Evolutionary conservation across 352 stramenopile genomes (phyloP).

Genomic region (Phytophthora boehmeriae): DNA sequence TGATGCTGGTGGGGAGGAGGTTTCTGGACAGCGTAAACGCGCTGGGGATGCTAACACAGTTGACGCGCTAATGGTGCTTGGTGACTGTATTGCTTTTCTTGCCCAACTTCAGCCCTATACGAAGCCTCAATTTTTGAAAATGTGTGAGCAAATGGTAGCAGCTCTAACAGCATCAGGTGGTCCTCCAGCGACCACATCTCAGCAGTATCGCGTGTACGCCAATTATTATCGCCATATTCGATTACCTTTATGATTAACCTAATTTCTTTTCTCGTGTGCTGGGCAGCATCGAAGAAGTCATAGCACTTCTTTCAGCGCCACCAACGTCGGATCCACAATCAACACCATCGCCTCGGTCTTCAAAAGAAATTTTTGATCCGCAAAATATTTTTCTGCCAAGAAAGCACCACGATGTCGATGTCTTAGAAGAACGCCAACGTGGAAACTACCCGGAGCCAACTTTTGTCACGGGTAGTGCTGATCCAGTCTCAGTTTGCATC

Average conservation of each 20-base stretch:
- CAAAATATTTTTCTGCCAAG: conserved; percentile 36
- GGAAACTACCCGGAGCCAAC: conserved; percentile 23
- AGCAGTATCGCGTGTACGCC: conserved; percentile 41
- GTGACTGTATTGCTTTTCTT: conserved; percentile 45
- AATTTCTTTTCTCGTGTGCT: conserved; percentile 6
- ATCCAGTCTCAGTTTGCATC: conserved; percentile 66
- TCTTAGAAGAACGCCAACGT: not conserved
- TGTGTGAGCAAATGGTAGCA: conserved; percentile 38
- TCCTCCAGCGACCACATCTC: conserved; percentile 18
- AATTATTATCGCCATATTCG: not conserved
- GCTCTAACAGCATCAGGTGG: conserved; percentile 18
- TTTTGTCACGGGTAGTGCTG: conserved; percentile 60
- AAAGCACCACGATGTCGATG: conserved; percentile 17
- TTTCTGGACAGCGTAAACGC: conserved; percentile 12
- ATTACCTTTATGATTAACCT: conserved; percentile 9
- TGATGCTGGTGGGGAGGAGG: conserved; percentile 17
- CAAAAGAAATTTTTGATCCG: conserved; percentile 48
- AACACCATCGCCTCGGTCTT: not conserved
- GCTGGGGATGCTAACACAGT: conserved; percentile 21
- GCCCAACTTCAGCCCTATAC: conserved; percentile 33
- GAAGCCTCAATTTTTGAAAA: conserved; percentile 27
- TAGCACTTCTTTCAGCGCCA: conserved; percentile 16
- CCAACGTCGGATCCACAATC: not conserved
- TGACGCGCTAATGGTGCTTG: conserved; percentile 43
- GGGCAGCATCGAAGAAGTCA: conserved; percentile 32